These are phyloP conservation scores for Amorphotheca resinae DNA, from an alignment of 495 filamentous ascomycete species.

Conservation along the genomic window DNA sequence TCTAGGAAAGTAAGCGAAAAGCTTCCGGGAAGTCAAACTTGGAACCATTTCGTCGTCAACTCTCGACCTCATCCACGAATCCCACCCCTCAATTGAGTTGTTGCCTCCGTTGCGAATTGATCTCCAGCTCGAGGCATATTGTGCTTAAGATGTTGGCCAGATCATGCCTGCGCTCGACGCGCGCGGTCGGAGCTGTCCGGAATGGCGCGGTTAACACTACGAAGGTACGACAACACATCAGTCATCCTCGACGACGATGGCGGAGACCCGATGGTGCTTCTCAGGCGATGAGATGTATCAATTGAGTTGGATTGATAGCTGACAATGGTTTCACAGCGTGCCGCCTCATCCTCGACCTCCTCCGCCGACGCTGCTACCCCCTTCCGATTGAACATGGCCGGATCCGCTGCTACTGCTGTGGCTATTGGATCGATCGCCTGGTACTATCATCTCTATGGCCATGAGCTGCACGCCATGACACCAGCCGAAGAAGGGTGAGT, in stretches of 20 bases:
- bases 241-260: conserved; percentile 6
- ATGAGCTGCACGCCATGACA: conserved; percentile 76
- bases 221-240: conserved; percentile 38
- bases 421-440: conserved; percentile 81
- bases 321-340: conserved; percentile 38
- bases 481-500: conserved; percentile 96
- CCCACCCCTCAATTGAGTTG: conserved; percentile 24
- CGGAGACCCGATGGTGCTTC: conserved; percentile 12
- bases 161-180: conserved; percentile 22
- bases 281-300: conserved; percentile 4
- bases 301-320: conserved; percentile 17
- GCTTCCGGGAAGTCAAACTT: not conserved
- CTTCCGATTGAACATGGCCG: conserved; percentile 63
- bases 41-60: conserved; percentile 9
- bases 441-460: conserved; percentile 94
- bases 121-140: conserved; percentile 33
- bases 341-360: conserved; percentile 47
- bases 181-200: conserved; percentile 48
- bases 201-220: conserved; percentile 45
- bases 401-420: conserved; percentile 66
- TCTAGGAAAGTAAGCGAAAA: not conserved
- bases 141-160: conserved; percentile 29
- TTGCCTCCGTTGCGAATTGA: conserved; percentile 24
- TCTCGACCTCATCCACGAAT: conserved; percentile 24
- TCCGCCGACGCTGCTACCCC: conserved; percentile 43